Conservation (phyloP, 2,329 filamentous ascomycete species). For the Beauveria medogensis region DNA sequence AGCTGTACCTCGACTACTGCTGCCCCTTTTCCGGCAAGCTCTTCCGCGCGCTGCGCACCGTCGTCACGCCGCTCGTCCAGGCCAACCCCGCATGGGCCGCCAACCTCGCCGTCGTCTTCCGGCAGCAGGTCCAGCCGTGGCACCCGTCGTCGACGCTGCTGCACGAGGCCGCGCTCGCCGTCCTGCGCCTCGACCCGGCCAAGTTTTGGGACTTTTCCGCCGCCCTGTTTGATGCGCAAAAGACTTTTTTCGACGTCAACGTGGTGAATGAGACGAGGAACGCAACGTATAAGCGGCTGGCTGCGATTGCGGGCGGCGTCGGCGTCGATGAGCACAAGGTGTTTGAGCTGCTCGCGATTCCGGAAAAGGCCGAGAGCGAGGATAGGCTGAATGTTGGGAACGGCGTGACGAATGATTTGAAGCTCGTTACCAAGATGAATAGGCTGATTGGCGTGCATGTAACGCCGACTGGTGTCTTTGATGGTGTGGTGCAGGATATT, state of each 20-base stretch:
- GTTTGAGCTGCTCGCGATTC: constrained; percentile 59
- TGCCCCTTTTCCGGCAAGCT: constrained; percentile 65
- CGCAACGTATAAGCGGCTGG: constrained; percentile 70
- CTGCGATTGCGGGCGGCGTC: constrained; percentile 59
- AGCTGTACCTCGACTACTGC: constrained; percentile 78
- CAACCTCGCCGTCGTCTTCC: constrained; percentile 69
- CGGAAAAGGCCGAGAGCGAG: constrained; percentile 57
- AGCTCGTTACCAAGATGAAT: constrained; percentile 72
- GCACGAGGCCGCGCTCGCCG: constrained; percentile 78
- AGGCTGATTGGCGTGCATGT: constrained; percentile 79
- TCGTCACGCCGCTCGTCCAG: constrained; percentile 57
- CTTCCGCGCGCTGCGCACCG: constrained; percentile 67
- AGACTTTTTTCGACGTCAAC: constrained; percentile 73
- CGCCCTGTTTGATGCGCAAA: constrained; percentile 57
- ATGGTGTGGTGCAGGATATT: constrained; percentile 77
- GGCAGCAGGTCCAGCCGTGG: constrained; percentile 91
- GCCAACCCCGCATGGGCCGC: constrained; percentile 46
- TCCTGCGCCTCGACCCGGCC: constrained; percentile 59
- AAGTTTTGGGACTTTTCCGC: constrained; percentile 76
- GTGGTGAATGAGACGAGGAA: constrained; percentile 82
- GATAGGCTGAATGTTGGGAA: constrained; percentile 73
- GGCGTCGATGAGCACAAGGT: constrained; percentile 65
- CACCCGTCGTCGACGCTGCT: constrained; percentile 76
- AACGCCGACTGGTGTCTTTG: constrained; percentile 81
- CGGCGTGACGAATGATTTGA: constrained; percentile 74